Conservation (phyloP, 169 alveolate species). For the Eimeria sp. region DNA sequence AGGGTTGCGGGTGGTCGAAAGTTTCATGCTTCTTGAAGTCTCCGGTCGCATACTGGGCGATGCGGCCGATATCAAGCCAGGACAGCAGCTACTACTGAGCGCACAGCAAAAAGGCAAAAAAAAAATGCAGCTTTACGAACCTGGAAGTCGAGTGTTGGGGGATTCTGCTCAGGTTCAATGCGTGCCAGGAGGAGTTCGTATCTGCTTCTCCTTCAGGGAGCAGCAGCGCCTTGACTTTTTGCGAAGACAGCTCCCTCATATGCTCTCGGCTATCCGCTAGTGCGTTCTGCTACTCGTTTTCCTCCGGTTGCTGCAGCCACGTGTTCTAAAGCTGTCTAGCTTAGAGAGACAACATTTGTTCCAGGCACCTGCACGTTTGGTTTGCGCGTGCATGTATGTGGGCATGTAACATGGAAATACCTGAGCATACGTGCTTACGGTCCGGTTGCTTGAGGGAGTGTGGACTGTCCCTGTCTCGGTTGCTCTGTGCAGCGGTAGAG, state of each 20-base stretch:
- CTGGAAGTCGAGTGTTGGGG: background rate
- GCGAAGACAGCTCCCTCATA: constrained; percentile 39
- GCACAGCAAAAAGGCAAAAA: no score
- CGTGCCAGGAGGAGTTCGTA: constrained; percentile 42
- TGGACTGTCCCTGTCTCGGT: background rate
- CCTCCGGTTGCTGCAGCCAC: constrained; percentile 6
- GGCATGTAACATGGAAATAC: background rate
- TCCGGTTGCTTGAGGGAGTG: background rate
- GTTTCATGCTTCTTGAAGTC: background rate
- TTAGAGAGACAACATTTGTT: background rate
- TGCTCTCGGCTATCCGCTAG: constrained; percentile 69
- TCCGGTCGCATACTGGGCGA: background rate
- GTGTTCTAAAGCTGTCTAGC: background rate
- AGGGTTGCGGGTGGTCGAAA: background rate
- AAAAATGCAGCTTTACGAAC: background rate
- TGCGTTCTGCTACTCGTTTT: constrained; percentile 6
- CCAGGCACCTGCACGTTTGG: background rate
- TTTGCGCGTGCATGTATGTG: background rate
- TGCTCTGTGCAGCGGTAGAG: constrained; percentile 25
- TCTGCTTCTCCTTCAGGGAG: constrained; percentile 70
- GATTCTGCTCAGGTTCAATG: constrained; percentile 41
- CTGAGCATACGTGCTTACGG: background rate
- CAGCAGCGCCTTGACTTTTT: constrained; percentile 62
- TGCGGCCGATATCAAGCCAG: background rate
- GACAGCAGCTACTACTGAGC: background rate